Evolutionary conservation across 2,329 filamentous ascomycete genomes (phyloP).

Genomic region (Orbilia brochopaga): DNA sequence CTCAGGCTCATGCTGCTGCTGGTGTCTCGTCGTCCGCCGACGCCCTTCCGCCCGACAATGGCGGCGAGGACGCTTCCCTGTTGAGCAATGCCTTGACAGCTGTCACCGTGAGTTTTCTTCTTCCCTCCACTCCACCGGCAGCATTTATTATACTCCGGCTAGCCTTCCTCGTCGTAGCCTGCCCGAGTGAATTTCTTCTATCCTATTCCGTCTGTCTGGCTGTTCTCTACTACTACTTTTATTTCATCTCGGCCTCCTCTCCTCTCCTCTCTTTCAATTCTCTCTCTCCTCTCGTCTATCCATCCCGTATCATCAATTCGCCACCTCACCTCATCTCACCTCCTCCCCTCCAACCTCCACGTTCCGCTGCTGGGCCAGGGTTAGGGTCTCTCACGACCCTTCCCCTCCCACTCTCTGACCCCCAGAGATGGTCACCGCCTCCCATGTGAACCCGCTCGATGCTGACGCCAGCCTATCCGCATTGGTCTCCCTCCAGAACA

Average conservation of each 20-base stretch:
- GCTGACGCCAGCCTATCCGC: conserved; percentile 15
- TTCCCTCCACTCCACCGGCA: too few species aligned
- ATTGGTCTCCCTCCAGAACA: conserved; percentile 52
- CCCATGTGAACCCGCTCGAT: not conserved
- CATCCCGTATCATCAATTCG: too few species aligned
- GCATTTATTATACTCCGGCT: conserved; percentile 20
- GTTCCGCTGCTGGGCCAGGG: conserved; percentile 15
- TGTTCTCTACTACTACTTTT: conserved; percentile 51
- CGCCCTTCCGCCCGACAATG: not conserved
- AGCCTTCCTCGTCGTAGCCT: conserved; percentile 51
- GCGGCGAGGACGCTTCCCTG: conserved; percentile 36
- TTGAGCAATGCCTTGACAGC: conserved; percentile 43
- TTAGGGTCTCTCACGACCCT: conserved; percentile 3
- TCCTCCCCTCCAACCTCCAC: conserved; percentile 11
- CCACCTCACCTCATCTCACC: conserved; percentile 46
- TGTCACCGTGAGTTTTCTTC: conserved; percentile 40
- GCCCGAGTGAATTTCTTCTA: conserved; percentile 28
- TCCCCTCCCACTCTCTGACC: not conserved
- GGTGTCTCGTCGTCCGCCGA: not conserved
- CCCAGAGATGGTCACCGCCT: conserved; percentile 17
- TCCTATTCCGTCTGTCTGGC: conserved; percentile 30
- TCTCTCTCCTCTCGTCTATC: conserved; percentile 51
- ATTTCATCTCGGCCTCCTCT: conserved; percentile 47
- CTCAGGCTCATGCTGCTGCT: not conserved
- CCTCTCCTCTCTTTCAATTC: conserved; percentile 48